Base-by-base conservation (phyloP, 2,329 filamentous ascomycete genomes). In the Monilinia fructicola region DNA sequence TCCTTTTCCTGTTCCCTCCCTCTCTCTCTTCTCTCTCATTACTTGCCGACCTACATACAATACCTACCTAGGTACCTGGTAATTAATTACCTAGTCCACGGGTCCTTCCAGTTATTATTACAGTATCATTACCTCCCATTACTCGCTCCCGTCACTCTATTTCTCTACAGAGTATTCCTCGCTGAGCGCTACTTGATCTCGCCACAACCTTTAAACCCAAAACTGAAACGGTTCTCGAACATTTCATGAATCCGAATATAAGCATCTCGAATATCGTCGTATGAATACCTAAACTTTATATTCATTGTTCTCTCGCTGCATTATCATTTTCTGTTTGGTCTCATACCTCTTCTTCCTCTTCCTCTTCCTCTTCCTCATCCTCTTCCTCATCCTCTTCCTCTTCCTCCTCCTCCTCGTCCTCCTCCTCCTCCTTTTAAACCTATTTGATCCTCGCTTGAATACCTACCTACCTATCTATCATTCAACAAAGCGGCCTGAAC, bases 161-260 rank as follows among this genome's bases (percentile, higher is more conserved):
- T n/a, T n/a, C n/a, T n/a, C 31, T 4, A 35, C 31, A 3, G 3
- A 31, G 28, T 31, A 31, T n/a, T n/a, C 28, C 5, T 35, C 3
- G 9, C 9, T 35, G 31, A 35, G 9, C 31, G 31, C 31, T 35
- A 35, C n/a, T n/a, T n/a, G n/a, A n/a, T 44, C 12, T 44, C 40
- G 40, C 40, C 40, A 44, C 40, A 14, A 18, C 16, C 6, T 44
- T 18, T 44, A 16, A 44, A 44, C 12, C 40, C 31, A 35, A 35
- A 7, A 10, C 50, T 50, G 53, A 58, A 65, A 50, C 53, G 31
- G 28, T 42, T 26, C 46, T 65, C 63, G 46, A 46, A 65, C 63
- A 44, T 14, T 59, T 59, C 31, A 53, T 40, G 54, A 59, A 65
- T 40, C 63, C 26, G 23, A 56, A 46, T 38, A 42, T 18, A 18